phyloP scores from a whole-genome alignment of 2,329 filamentous ascomycete species.

The Nemania sp. region DNA sequence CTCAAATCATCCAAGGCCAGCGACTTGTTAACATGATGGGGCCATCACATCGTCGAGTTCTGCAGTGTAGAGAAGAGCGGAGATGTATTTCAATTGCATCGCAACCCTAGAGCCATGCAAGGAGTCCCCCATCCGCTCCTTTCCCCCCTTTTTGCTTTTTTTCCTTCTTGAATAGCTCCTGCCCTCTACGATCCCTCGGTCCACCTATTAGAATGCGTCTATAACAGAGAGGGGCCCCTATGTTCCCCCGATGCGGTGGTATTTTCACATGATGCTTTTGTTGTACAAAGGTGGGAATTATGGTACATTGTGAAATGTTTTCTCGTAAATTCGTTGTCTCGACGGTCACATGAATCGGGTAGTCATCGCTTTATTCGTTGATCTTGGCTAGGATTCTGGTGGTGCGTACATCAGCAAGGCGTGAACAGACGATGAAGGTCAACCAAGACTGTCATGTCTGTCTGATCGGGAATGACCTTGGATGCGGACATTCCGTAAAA shows the following conservation, averaged over 20 bases:
- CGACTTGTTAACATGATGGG: too few relatives aligned
- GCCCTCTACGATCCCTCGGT: neutral
- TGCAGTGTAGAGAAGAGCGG: constrained; percentile 11
- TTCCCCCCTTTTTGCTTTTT: too few relatives aligned
- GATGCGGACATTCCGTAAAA: neutral
- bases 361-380: constrained; percentile 75
- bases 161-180: neutral
- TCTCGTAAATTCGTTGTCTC: constrained; percentile 39
- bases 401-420: constrained; percentile 26
- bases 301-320: constrained; percentile 32
- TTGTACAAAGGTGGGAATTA: constrained; percentile 26
- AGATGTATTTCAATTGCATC: constrained; percentile 21
- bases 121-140: neutral
- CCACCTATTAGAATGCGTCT: constrained; percentile 19
- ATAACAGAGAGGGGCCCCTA: constrained; percentile 8
- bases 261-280: constrained; percentile 14
- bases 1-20: too few relatives aligned
- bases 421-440: neutral
- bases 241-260: constrained; percentile 1
- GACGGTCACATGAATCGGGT: constrained; percentile 29
- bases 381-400: constrained; percentile 95
- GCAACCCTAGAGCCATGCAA: neutral
- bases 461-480: neutral
- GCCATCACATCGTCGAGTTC: neutral
- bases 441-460: neutral